phyloP scores from a whole-genome alignment of 345 rosid species.

The Ailanthus altissimus region DNA sequence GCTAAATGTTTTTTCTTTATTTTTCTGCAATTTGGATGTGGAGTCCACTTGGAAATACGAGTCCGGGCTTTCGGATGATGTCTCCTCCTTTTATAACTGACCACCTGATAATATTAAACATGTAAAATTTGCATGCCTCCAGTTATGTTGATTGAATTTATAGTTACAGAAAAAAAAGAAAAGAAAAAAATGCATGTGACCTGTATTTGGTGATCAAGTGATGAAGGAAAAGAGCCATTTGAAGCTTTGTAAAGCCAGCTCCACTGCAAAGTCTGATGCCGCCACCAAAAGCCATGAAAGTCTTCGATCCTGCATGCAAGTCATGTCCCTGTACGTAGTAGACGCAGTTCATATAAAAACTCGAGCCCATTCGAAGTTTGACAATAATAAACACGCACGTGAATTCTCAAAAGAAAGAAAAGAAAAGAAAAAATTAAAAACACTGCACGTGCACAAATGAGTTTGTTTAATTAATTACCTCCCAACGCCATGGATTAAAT shows the following conservation, averaged over 20 bases:
- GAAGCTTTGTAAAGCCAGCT: conserved; percentile 46
- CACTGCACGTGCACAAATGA: too few species aligned
- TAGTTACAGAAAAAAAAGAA: not conserved
- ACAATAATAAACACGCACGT: too few species aligned
- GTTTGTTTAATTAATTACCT: conserved; percentile 20
- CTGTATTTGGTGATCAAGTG: conserved; percentile 33
- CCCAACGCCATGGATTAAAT: conserved; percentile 59
- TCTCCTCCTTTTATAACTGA: conserved; percentile 24
- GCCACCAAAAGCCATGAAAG: conserved; percentile 51
- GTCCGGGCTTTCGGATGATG: conserved; percentile 24
- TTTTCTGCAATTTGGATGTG: conserved; percentile 22
- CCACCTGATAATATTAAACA: not conserved
- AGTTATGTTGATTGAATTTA: not conserved
- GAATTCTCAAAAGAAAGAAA: too few species aligned
- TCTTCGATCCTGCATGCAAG: conserved; percentile 37
- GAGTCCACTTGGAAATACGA: conserved; percentile 28
- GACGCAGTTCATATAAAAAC: not conserved
- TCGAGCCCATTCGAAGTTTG: too few species aligned
- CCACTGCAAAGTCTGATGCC: conserved; percentile 50
- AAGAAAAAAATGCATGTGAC: not conserved
- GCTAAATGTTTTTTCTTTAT: too few species aligned
- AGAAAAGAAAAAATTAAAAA: too few species aligned
- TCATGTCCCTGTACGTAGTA: conserved; percentile 24
- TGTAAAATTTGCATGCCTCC: accelerated
- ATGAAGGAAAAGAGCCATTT: conserved; percentile 40